Evolutionary conservation across 2,329 filamentous ascomycete species (phyloP), one percentile per base, ranked within the genome.

Genomic region (Fusarium bactridioides): DNA sequence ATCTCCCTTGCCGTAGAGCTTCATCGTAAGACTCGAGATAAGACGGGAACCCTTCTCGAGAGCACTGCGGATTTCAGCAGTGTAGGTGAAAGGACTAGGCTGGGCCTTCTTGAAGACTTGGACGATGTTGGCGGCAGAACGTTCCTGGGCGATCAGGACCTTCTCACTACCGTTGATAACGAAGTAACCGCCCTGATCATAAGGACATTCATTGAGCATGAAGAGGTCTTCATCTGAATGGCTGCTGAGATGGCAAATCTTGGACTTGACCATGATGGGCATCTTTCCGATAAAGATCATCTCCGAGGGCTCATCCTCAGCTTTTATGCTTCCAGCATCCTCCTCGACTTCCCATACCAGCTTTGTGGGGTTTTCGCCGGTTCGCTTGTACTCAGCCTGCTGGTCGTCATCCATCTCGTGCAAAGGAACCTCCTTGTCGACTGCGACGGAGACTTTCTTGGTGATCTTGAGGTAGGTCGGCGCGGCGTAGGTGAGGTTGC

Each of bases 101-200:
- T 92, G 89, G 1, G 95, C 94, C 85, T 99, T 99, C 84, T 97
- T 95, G 89, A 99, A 99, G 33, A 99, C 95, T 83, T 99, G 96
- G 10, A 99, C 96, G 66, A 98, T 99, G 80, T 99, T 99, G 79
- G 95, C 96, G 44, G 96, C 96, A 80, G 95, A 98, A 70, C 96
- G 93, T 83, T 99, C 96, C 81, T 99, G 96, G 3, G 96, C 96
- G 78, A 99, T 99, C 76, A 99, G 85, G 27, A 99, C 96, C 87
- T 99, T 99, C 81, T 99, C 96, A 82, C 94, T 97, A 47, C 96
- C 96, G 84, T 99, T 99, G 87, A 99, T 99, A 78, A 99, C 94
- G 80, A 99, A 99, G 83, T 99, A 99, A 74, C 96, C 96, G 75
- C 96, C 96, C 79, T 98, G 96, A 79, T 99, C 96, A 82, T 98